These are phyloP conservation scores for Odontarrhena argentea DNA, from an alignment of 345 rosid genomes.

Conservation along the genomic window DNA sequence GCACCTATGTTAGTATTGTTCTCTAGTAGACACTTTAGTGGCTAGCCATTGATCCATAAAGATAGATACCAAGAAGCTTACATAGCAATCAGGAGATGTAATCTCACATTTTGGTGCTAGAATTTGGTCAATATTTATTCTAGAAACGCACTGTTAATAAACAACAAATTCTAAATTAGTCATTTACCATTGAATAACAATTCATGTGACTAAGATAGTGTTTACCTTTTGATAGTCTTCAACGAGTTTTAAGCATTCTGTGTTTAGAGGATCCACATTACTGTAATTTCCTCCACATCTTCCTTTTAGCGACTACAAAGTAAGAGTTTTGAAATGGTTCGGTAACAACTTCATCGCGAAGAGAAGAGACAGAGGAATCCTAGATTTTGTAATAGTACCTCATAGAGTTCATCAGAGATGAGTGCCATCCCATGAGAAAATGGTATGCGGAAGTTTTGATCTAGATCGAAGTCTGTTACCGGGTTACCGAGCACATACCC, in stretches of 20 bases:
- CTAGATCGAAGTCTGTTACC: conserved; percentile 31
- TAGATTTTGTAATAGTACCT: conserved; percentile 42
- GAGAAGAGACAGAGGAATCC: neutral
- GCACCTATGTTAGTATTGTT: neutral
- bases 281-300: conserved; percentile 47
- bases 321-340: neutral
- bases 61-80: conserved; percentile 15
- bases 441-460: conserved; percentile 45
- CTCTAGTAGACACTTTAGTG: neutral
- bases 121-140: conserved; percentile 15
- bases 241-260: conserved; percentile 44
- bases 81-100: conserved; percentile 29
- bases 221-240: conserved; percentile 19
- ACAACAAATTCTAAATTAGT: conserved; percentile 2
- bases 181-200: neutral
- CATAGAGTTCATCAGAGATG: conserved; percentile 60
- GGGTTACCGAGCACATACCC: conserved; percentile 73
- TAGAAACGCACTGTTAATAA: conserved; percentile 32
- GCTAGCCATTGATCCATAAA: neutral
- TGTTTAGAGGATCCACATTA: conserved; percentile 40
- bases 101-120: neutral
- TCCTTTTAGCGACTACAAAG: conserved; percentile 51
- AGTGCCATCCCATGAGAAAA: conserved; percentile 50
- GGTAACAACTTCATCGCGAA: neutral
- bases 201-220: neutral